Conservation (phyloP, 352 stramenopile genomes). For the Phytophthora melonis region DNA sequence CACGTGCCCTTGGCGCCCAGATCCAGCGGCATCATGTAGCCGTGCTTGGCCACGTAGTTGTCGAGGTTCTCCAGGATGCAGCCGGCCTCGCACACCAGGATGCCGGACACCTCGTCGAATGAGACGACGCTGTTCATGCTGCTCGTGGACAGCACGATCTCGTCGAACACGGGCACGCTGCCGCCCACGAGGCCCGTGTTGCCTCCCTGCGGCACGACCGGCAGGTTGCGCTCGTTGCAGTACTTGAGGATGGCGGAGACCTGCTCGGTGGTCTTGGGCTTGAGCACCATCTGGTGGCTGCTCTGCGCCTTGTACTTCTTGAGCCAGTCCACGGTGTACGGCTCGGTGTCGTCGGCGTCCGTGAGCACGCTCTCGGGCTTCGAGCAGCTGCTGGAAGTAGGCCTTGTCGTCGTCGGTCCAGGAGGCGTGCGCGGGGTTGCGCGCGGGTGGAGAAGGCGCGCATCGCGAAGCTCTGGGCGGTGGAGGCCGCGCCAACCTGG, state of each 20-base stretch:
- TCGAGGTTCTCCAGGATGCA: slow-evolving; percentile 96
- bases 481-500: slow-evolving; percentile 8
- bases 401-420: slow-evolving; percentile 71
- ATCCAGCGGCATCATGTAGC: slow-evolving; percentile 95
- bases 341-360: slow-evolving; percentile 67
- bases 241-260: slow-evolving; percentile 93
- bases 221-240: slow-evolving; percentile 90
- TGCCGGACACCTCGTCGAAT: slow-evolving; percentile 90
- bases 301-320: slow-evolving; percentile 83
- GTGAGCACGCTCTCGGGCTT: slow-evolving; percentile 73
- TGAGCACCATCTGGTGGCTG: slow-evolving; percentile 82
- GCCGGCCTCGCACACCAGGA: slow-evolving; percentile 91
- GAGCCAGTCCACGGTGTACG: slow-evolving; percentile 87
- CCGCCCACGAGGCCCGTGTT: slow-evolving; percentile 98
- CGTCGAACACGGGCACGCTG: slow-evolving; percentile 88
- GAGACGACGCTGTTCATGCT: slow-evolving; percentile 93
- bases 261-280: slow-evolving; percentile 88
- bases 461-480: slow-evolving; percentile 11
- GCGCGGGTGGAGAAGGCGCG: slow-evolving; percentile 42
- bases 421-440: slow-evolving; percentile 55
- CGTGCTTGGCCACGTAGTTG: slow-evolving; percentile 82
- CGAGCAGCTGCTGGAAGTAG: slow-evolving; percentile 74
- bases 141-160: slow-evolving; percentile 95
- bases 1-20: slow-evolving; percentile 98
- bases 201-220: slow-evolving; percentile 96